Evolutionary conservation across 148 eudicot genomes (phyloP).

Genomic region (Rhododendron griersonianum): DNA sequence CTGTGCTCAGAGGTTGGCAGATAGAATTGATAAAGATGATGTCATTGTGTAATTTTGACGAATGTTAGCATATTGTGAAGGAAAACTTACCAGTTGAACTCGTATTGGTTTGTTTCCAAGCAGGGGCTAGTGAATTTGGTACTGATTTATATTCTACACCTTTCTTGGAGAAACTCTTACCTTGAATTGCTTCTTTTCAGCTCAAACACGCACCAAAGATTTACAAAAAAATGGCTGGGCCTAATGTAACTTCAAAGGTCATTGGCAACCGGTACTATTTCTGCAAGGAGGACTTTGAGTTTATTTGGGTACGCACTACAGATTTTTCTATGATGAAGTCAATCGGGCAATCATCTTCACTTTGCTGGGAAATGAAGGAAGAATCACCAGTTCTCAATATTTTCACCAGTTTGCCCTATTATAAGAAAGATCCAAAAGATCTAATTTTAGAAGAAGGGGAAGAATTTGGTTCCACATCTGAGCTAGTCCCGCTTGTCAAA

Average conservation of each 20-base stretch:
- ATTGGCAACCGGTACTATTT: slow-evolving; percentile 63
- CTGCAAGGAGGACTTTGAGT: slow-evolving; percentile 83
- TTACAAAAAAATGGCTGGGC: slow-evolving; percentile 62
- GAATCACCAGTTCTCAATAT: slow-evolving; percentile 35
- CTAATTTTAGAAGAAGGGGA: slow-evolving; percentile 44
- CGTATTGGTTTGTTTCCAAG: not conserved
- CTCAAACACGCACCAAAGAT: slow-evolving; percentile 83
- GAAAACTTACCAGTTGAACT: not conserved
- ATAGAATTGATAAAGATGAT: not conserved
- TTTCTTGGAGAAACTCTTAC: not conserved
- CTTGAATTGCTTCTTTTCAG: slow-evolving; percentile 30
- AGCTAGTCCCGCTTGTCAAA: slow-evolving; percentile 75
- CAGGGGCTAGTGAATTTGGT: not conserved
- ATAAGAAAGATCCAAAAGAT: slow-evolving; percentile 37
- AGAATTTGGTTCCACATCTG: slow-evolving; percentile 43
- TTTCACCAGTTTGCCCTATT: slow-evolving; percentile 46
- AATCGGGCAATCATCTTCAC: slow-evolving; percentile 65
- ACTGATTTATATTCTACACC: not conserved
- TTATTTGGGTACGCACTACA: slow-evolving; percentile 80
- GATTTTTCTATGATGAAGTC: slow-evolving; percentile 65
- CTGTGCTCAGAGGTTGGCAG: not conserved
- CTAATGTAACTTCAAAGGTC: slow-evolving; percentile 51
- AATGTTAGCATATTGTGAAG: not conserved
- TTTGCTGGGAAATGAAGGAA: slow-evolving; percentile 67
- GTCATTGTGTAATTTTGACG: not conserved